phyloP scores from a whole-genome alignment of 495 filamentous ascomycete genomes.

The Xeromyces bisporus region DNA sequence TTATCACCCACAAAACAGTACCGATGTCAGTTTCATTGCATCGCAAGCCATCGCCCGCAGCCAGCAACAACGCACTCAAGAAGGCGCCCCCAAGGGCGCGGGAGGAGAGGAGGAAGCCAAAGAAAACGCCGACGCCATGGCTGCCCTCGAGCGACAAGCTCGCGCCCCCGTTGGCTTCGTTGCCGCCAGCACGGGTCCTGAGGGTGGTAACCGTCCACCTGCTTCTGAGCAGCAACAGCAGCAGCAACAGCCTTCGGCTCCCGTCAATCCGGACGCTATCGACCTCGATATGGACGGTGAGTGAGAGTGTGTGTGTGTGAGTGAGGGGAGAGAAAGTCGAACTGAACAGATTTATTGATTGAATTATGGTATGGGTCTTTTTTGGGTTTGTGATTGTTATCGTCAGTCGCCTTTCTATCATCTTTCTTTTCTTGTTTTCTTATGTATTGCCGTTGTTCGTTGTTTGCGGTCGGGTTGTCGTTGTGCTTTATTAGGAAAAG shows the following conservation, averaged over 20 bases:
- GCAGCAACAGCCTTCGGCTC: constrained; percentile 26
- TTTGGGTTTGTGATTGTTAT: too few species aligned
- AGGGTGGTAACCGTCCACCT: constrained; percentile 48
- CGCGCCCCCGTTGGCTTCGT: constrained; percentile 85
- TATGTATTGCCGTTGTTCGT: too few species aligned
- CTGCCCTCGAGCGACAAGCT: constrained; percentile 72
- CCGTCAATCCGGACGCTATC: constrained; percentile 76
- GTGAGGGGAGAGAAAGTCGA: too few species aligned
- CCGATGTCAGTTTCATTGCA: constrained; percentile 96
- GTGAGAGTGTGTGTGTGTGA: too few species aligned
- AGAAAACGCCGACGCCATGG: constrained; percentile 70
- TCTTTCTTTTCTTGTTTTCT: too few species aligned
- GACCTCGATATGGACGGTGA: constrained; percentile 50
- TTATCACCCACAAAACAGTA: constrained; percentile 29
- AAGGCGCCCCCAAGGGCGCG: constrained; percentile 19
- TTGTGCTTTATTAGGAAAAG: too few species aligned
- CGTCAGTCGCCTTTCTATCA: too few species aligned
- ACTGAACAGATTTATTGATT: too few species aligned
- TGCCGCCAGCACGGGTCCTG: constrained; percentile 60
- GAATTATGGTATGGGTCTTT: too few species aligned
- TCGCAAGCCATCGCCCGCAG: constrained; percentile 80
- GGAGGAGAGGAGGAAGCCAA: constrained; percentile 26
- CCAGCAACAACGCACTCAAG: constrained; percentile 40
- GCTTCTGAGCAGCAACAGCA: too few species aligned
- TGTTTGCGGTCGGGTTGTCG: too few species aligned